Conservation (phyloP, 306 rosid species). For the Rosa chinensis region DNA sequence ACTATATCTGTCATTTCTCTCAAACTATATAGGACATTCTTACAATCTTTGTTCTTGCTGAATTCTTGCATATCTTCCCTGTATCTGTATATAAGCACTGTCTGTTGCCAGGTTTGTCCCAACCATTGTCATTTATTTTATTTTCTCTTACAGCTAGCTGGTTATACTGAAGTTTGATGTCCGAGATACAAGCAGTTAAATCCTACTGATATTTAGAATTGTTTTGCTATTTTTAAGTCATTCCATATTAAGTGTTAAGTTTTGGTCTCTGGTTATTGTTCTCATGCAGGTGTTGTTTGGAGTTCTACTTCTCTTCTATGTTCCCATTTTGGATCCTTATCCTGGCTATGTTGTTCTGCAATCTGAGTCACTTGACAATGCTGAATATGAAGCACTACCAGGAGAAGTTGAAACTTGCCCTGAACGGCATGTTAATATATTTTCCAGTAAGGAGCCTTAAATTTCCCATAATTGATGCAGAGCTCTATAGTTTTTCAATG, state of each 20-base stretch:
- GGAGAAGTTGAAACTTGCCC: slow-evolving; percentile 73
- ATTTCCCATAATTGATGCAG: not conserved
- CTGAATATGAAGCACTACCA: slow-evolving; percentile 62
- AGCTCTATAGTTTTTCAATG: not conserved
- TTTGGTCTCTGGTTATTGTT: slow-evolving; percentile 22
- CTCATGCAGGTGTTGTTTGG: slow-evolving; percentile 68
- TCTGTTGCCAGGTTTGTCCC: slow-evolving; percentile 59
- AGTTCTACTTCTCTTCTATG: slow-evolving; percentile 51
- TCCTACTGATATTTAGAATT: not conserved
- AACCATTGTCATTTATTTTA: not conserved
- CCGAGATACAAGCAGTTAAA: not conserved
- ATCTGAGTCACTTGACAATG: slow-evolving; percentile 49
- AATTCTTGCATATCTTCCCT: slow-evolving; percentile 52
- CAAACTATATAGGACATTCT: not conserved
- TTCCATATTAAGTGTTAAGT: not conserved
- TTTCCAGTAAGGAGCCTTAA: slow-evolving; percentile 60
- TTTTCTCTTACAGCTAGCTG: not conserved
- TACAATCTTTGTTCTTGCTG: slow-evolving; percentile 17
- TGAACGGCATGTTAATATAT: slow-evolving; percentile 51
- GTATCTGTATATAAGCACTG: slow-evolving; percentile 44
- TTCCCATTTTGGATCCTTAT: slow-evolving; percentile 74
- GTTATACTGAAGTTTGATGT: not conserved
- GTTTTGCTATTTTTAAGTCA: not conserved
- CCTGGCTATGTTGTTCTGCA: slow-evolving; percentile 45
- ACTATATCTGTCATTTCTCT: not conserved